phyloP scores from a whole-genome alignment of 2,329 filamentous ascomycete species.

The Botrytis byssoidea region DNA sequence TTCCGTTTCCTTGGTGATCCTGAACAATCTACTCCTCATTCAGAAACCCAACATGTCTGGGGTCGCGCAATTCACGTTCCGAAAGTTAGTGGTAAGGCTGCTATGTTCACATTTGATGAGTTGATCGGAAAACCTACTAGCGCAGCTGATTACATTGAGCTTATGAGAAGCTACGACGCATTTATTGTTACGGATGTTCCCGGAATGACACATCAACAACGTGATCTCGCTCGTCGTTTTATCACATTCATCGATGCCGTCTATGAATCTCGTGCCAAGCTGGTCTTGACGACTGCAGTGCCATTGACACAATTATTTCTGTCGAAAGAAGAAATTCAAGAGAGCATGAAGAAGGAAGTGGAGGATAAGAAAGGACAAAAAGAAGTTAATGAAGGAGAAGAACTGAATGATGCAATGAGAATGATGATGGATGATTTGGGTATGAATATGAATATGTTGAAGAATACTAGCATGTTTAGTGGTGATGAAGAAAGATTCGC shows the following conservation, averaged over 20 bases:
- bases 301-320: constrained; percentile 85
- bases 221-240: constrained; percentile 87
- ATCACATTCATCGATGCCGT: constrained; percentile 98
- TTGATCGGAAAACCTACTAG: constrained; percentile 85
- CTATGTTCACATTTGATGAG: constrained; percentile 90
- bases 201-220: constrained; percentile 81
- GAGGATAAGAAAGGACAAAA: constrained; percentile 43
- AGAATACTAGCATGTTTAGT: constrained; percentile 81
- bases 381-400: constrained; percentile 35
- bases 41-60: constrained; percentile 83
- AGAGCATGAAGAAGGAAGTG: constrained; percentile 52
- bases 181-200: constrained; percentile 92
- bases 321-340: constrained; percentile 65
- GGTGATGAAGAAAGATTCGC: constrained; percentile 97
- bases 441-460: constrained; percentile 79
- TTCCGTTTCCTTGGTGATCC: constrained; percentile 91
- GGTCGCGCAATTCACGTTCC: constrained; percentile 87
- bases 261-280: constrained; percentile 89
- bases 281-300: constrained; percentile 87
- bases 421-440: constrained; percentile 85
- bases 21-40: constrained; percentile 63
- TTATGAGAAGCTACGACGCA: constrained; percentile 84
- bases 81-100: constrained; percentile 79
- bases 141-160: constrained; percentile 91
- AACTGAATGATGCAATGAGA: constrained; percentile 67